Base-by-base conservation (phyloP, 371 early-diverging fungal species). In the Mucor saturninus region DNA sequence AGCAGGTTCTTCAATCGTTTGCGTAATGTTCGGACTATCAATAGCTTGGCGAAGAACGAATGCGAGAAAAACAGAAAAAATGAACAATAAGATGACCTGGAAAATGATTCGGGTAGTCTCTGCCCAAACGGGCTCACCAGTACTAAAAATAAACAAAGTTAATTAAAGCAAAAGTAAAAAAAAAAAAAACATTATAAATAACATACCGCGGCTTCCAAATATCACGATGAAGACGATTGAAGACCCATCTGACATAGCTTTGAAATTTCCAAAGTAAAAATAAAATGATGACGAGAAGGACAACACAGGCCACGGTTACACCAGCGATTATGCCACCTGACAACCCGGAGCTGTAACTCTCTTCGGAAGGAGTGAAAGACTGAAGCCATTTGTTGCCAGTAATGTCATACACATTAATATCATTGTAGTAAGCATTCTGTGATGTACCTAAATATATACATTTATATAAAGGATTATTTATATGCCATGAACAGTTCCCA, bases 71-170 rank as follows among this genome's bases (percentile, higher is more conserved):
- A 72, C 51, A 13, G 61, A 53, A 59, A 80, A 77, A 5, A 80
- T 42, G 63, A 80, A 72, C 42, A 80, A 52, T 30, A 80, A 66
- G 42, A 80, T 65, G 45, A 77, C 58, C 54, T 80, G 76, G 43
- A 68, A 75, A 35, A 67, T 45, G 32, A 80, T 71, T 14, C 81
- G 74, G 9, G 78, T 65, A 4, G 78, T 77, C 59, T 80, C 81
- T 42, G 81, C 78, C 81, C 81, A 80, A 4, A 77, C 37, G 14
- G 81, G 81, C 11, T 81, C 81, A 70, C 81, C 81, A 49, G 73
- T 65, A 65, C 79, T 70, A 26, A 28, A 59, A 59, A 48, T 21
- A 40, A 26, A 15, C 46, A 21, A 32, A 31, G 43, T 14, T 21
- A 45, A 15, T 35, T 29, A 10, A 35, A 3, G 8, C 38, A 29